Evolutionary conservation across 805 yeast species (phyloP), one percentile per base, ranked within the genome.

Genomic region (Metschnikowia proteae): DNA sequence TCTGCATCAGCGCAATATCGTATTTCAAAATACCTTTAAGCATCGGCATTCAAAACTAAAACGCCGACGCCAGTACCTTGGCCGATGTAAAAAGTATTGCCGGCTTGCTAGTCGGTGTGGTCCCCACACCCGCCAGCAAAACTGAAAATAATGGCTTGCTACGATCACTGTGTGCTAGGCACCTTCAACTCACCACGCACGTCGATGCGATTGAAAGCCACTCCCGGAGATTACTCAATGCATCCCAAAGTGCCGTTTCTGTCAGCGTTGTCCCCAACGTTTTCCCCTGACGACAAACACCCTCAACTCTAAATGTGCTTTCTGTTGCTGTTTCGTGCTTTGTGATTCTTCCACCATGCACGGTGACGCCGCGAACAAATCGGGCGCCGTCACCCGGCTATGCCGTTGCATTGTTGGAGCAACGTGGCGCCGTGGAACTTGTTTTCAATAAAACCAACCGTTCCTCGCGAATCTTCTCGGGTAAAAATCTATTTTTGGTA

Each of bases 1-100:
- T 40, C 43, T 40, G 43, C 36, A 40, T 40, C 30, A 40, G 43
- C 43, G 43, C 43, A 40, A 30, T 22, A 31, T 40, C 43, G 43
- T 40, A 30, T 8, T 11, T 3, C 11, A 39, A 30, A 30, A 39
- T 22, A 30, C 35, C 28, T 25, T 11, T 36, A 28, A 32, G 25
- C 27, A 8, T 40, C 43, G 43, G 43, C 36, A 40, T 40, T 40
- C 43, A 23, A n/a, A 23, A 28, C 29, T 36, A n/a, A 40, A 25
- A 40, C 8, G 22, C 43, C 36, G 28, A 29, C 27, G 17, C 34
- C 17, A 17, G 17, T 2, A 17, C 17, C 17, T 17, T 17, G 17
- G 17, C 17, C 17, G 17, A 17, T 17, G 17, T 17, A 17, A 17
- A 17, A 17, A 17, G 1, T 17, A 17, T 17, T 17, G 17, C 17